These are phyloP conservation scores for Wickerhamomyces strasburgensis DNA, from an alignment of 805 yeast species.

Conservation along the genomic window DNA sequence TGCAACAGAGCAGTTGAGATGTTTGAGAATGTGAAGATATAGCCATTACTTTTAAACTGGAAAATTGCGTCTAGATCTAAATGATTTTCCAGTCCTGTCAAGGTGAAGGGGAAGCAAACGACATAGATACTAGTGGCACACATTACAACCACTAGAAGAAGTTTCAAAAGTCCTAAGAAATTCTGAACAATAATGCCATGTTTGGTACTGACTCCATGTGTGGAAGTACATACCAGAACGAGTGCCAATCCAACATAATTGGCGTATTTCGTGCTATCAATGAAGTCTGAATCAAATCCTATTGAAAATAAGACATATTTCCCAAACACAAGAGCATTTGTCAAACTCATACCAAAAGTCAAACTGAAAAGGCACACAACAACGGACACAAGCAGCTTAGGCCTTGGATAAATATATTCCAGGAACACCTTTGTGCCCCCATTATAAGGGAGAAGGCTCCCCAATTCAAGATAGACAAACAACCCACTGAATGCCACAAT, in stretches of 20 bases:
- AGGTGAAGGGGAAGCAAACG: constrained; percentile 37
- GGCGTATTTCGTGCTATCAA: constrained; percentile 27
- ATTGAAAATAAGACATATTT: constrained; percentile 47
- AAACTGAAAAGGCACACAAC: constrained; percentile 45
- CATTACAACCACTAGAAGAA: constrained; percentile 49
- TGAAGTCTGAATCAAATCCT: constrained; percentile 34
- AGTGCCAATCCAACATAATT: constrained; percentile 37
- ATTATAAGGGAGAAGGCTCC: constrained; percentile 63
- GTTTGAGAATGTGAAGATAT: constrained; percentile 36
- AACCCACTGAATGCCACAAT: constrained; percentile 62
- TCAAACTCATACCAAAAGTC: constrained; percentile 49
- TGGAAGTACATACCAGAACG: constrained; percentile 30
- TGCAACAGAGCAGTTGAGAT: constrained; percentile 52
- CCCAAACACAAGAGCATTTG: constrained; percentile 57
- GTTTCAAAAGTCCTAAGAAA: constrained; percentile 55
- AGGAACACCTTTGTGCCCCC: constrained; percentile 75
- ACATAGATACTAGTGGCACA: constrained; percentile 56
- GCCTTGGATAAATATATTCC: constrained; percentile 60
- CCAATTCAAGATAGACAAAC: constrained; percentile 62
- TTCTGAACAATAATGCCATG: constrained; percentile 61
- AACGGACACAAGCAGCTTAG: constrained; percentile 50
- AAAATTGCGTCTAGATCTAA: constrained; percentile 26
- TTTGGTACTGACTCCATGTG: constrained; percentile 57
- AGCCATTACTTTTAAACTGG: constrained; percentile 24
- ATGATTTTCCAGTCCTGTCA: constrained; percentile 39